phyloP scores from a whole-genome alignment of 2,329 filamentous ascomycete species.

The Colletotrichum spinosum region DNA sequence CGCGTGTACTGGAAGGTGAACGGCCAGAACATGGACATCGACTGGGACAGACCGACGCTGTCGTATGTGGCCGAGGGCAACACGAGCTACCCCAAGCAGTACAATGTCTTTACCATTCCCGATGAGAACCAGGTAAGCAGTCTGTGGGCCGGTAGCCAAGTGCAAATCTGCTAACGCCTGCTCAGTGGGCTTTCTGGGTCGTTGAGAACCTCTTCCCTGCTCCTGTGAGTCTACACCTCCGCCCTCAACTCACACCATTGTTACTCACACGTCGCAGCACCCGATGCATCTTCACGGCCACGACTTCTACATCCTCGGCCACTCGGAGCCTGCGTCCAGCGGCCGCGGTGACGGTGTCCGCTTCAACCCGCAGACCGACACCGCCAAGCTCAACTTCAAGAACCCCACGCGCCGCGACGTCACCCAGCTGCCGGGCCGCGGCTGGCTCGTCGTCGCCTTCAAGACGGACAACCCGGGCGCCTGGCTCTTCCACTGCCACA shows the following conservation, averaged over 20 bases:
- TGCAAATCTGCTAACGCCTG: neutral
- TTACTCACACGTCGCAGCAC: neutral
- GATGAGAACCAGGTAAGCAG: conserved; percentile 17
- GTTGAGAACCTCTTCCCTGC: conserved; percentile 34
- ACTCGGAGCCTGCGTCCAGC: conserved; percentile 35
- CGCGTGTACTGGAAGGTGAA: conserved; percentile 49
- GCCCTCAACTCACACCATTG: neutral
- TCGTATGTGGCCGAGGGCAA: conserved; percentile 39
- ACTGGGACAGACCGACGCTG: conserved; percentile 55
- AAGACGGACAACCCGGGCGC: conserved; percentile 61
- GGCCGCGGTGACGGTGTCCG: conserved; percentile 23
- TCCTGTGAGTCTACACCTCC: conserved; percentile 8
- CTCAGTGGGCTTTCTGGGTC: conserved; percentile 37
- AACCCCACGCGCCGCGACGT: conserved; percentile 62
- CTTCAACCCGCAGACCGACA: conserved; percentile 46
- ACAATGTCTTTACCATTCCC: conserved; percentile 34
- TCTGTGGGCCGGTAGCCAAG: neutral
- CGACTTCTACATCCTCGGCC: conserved; percentile 58
- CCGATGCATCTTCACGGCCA: conserved; percentile 46
- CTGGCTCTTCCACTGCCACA: conserved; percentile 61
- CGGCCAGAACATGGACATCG: conserved; percentile 48
- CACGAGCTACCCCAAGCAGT: conserved; percentile 18
- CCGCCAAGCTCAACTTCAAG: conserved; percentile 48
- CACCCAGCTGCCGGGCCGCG: conserved; percentile 53
- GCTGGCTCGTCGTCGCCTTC: conserved; percentile 61